Base-by-base conservation (phyloP, 306 rosid species). In the Vicia faba region DNA sequence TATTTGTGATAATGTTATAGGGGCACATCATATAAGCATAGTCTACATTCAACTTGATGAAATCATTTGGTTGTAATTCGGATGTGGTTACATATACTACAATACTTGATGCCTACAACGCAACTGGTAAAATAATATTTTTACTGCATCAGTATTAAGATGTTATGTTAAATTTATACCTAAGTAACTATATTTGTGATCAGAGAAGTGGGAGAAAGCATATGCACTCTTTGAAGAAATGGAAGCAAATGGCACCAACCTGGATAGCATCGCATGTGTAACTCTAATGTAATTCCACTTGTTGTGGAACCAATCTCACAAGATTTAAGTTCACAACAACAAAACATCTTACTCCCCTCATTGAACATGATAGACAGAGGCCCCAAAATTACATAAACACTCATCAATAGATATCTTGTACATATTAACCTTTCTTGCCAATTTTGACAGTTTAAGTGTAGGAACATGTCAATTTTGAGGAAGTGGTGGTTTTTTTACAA, bases 151-250 rank as follows among this genome's bases (percentile, higher is more conserved):
- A 40, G 39, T 70, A 25, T 61, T 77, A 73, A 46, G 48, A 77
- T 33, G 39, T 61, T 35, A 33, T 60, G 20, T 18, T 4, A 31
- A 58, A 64, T 59, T 65, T 25, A 14, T 55, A 12, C 49, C 36
- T 79, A 69, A 70, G 23, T 68, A 14, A n/a, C 64, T 26, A 55
- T 64, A 31, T 80, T 59, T 38, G 13, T 38, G 72, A 56, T 60
- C 93, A 92, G 98, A 83, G 70, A 85, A 79, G 50, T 87, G 96
- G 96, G 96, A 89, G 71, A 86, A 86, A 49, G 88, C 88, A 26
- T 83, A 65, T 76, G 80, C 74, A 18, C 80, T 92, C 64, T 86
- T 78, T 77, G 77, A 89, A 62, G 98, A 92, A 84, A 87, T 92
- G 98, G 88, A 86, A 75, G 62, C 70, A 54, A 80, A 67, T 73